Base-by-base conservation (phyloP, 2,329 filamentous ascomycete genomes). In the Truncatella angustata region DNA sequence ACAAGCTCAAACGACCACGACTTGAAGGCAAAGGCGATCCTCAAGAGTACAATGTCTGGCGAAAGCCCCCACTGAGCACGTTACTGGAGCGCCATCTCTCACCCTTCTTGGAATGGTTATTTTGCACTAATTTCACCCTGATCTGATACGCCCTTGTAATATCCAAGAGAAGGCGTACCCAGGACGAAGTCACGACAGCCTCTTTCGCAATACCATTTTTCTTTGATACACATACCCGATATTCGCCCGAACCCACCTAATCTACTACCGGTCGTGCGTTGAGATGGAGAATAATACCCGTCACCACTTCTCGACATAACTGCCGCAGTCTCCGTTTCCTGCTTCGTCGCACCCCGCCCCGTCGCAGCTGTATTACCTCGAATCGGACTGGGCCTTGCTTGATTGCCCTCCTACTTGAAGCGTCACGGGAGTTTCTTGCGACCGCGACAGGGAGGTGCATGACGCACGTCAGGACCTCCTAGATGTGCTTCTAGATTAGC, bases 141-240 rank as follows among this genome's bases (percentile, higher is more conserved):
- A 64, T 68, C 64, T 64, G 64, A 64, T 68, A 66, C 64, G 65
- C 58, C 66, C 65, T 64, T 66, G 56, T 69, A 70, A 74, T 74
- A 67, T 68, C 63, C 60, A 59, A 65, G 61, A 67, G 64, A 66
- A 63, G 69, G 68, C 70, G 70, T 72, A 67, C 65, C 67, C 66
- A 72, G 70, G 69, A 76, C 70, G 73, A 77, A 72, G 71, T 75
- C 70, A 76, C 68, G 73, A 76, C 66, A 67, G 60, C 63, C 60
- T 67, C 68, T 68, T 69, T 67, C 66, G 63, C 63, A 64, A 65
- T 66, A 64, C 59, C 56, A 56, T 52, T 62, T 64, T 61, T 58
- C 58, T 63, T 63, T 61, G 57, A 54, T 50, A 50, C 53, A 54
- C 55, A 60, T 55, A 60, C 58, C 58, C 60, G 62, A 62, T 53